Conservation (phyloP, 208 protist species). For the Leishmania major region DNA sequence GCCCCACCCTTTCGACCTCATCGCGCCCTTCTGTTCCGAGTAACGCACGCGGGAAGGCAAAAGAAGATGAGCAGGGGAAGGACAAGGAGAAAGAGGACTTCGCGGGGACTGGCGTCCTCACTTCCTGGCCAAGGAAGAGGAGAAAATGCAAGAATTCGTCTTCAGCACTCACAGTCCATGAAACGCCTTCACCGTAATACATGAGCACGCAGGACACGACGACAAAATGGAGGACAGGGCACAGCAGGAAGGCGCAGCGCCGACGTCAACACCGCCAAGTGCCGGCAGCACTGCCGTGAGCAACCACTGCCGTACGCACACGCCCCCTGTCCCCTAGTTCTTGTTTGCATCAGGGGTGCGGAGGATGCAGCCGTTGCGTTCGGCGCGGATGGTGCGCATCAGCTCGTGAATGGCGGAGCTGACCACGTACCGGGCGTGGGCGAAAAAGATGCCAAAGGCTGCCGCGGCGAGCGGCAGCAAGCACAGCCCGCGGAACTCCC, state of each 20-base stretch:
- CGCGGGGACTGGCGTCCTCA: neutral
- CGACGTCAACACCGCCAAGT: neutral
- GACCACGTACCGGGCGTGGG: constrained; percentile 55
- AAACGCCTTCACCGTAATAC: neutral
- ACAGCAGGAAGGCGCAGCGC: neutral
- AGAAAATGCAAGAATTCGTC: neutral
- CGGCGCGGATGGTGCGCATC: constrained; percentile 26
- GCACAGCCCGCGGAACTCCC: constrained; percentile 64
- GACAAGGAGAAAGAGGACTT: neutral
- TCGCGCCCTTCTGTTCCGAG: neutral
- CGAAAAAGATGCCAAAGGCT: constrained; percentile 58
- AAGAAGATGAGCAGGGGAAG: neutral
- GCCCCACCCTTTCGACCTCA: neutral
- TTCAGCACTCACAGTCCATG: neutral
- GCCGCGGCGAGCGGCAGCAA: constrained; percentile 59
- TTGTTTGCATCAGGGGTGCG: constrained; percentile 8
- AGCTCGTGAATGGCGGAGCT: constrained; percentile 48
- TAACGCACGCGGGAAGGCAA: neutral
- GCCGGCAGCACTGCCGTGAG: neutral
- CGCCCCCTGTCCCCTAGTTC: neutral
- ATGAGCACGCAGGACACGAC: neutral
- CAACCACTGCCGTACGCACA: neutral
- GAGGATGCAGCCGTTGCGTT: constrained; percentile 11
- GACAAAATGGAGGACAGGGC: neutral
- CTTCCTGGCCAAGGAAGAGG: neutral